Percentiles rank a stretch among this genome's conserved stretches.
Conservation (phyloP, 306 rosid species). For the Astragalus membranaceus region DNA sequence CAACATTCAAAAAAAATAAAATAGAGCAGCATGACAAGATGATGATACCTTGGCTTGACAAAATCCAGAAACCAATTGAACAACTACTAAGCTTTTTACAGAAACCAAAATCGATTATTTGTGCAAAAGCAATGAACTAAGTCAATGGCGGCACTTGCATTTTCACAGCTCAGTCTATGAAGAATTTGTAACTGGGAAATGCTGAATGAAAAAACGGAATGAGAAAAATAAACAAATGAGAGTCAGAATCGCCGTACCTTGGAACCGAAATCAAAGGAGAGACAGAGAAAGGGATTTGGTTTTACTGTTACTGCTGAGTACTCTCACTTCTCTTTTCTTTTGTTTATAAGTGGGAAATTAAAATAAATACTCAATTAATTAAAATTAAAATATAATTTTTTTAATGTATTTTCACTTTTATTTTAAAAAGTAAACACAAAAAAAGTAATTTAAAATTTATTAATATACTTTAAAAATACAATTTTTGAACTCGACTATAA, state of each 20-base stretch:
- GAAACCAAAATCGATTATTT: no score
- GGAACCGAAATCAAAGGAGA: no score
- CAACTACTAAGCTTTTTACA: not conserved
- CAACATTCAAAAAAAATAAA: no score
- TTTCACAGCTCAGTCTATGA: not conserved
- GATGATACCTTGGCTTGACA: not conserved
- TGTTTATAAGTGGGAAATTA: not conserved
- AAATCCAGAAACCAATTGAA: constrained; percentile 6
- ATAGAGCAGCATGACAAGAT: no score
- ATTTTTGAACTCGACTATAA: no score
- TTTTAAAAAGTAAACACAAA: no score
- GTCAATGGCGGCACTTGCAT: not conserved
- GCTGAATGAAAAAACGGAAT: not conserved
- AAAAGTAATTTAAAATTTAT: no score
- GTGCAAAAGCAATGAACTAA: not conserved
- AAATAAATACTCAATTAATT: not conserved
- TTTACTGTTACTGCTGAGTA: no score
- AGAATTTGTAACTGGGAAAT: not conserved
- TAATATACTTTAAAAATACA: no score
- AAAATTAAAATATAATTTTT: no score
- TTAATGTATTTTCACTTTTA: no score
- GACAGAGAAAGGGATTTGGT: not conserved
- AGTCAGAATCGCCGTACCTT: not conserved
- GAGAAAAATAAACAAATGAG: not conserved
- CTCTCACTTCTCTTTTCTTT: not conserved